These are phyloP conservation scores for Leishmania tropica DNA, from an alignment of 208 protist genomes.

Conservation along the genomic window DNA sequence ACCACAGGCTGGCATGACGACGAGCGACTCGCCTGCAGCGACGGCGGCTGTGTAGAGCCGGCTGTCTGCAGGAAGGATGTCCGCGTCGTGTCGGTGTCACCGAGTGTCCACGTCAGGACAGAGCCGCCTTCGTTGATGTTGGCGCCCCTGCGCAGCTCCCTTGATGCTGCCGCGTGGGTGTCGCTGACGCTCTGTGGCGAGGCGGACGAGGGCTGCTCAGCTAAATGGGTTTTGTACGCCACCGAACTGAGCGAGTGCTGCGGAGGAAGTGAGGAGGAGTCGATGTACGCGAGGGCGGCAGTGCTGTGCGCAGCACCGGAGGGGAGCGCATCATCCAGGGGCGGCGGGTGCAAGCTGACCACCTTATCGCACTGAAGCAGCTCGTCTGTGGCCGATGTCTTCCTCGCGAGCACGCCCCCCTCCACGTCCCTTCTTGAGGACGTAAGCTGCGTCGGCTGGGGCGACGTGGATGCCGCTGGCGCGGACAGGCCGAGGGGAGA, in stretches of 20 bases:
- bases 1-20: neutral
- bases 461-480: neutral
- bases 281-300: neutral
- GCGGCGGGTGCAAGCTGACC: neutral
- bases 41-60: conserved; percentile 19
- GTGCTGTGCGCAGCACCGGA: neutral
- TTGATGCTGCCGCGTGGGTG: neutral
- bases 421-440: neutral
- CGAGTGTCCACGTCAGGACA: neutral
- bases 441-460: neutral
- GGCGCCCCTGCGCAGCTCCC: neutral
- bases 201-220: neutral
- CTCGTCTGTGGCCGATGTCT: neutral
- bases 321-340: neutral
- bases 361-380: neutral
- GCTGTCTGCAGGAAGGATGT: conserved; percentile 11
- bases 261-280: neutral
- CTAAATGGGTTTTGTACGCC: neutral
- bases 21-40: conserved; percentile 7
- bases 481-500: neutral
- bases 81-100: conserved; percentile 2
- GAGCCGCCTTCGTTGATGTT: neutral
- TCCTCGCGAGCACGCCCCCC: neutral
- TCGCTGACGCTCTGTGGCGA: neutral
- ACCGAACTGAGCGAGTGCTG: neutral